These are phyloP conservation scores for Dianthus caryophyllus DNA, from an alignment of 148 eudicot genomes.

Conservation along the genomic window DNA sequence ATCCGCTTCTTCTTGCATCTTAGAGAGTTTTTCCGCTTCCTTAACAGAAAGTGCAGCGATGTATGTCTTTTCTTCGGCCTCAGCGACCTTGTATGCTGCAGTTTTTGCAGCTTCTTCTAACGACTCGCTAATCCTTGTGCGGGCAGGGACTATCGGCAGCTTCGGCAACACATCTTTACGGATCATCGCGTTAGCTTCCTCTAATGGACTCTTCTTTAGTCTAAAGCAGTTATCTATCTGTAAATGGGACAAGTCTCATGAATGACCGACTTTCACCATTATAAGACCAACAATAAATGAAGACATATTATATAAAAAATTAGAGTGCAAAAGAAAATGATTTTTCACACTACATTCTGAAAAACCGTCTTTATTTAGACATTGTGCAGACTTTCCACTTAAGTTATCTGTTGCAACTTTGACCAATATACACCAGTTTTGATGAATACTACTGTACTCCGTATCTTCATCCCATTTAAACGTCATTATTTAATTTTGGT, in stretches of 20 bases:
- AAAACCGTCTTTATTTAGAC: background rate
- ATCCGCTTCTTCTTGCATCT: constrained; percentile 64
- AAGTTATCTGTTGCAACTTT: too few species aligned
- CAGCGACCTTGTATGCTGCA: constrained; percentile 69
- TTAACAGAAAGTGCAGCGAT: constrained; percentile 61
- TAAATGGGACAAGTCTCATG: too few species aligned
- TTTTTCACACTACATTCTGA: too few species aligned
- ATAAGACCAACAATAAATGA: too few species aligned
- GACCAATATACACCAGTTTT: too few species aligned
- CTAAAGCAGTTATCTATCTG: constrained; percentile 62
- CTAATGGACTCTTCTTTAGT: constrained; percentile 27
- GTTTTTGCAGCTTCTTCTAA: constrained; percentile 48
- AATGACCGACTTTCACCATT: too few species aligned
- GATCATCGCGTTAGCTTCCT: constrained; percentile 25
- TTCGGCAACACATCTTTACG: constrained; percentile 37
- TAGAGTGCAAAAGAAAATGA: too few species aligned
- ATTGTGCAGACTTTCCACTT: too few species aligned
- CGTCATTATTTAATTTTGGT: background rate
- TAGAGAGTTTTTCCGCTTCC: constrained; percentile 62
- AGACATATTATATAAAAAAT: too few species aligned
- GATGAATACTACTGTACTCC: too few species aligned
- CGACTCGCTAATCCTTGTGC: constrained; percentile 37
- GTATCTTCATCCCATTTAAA: background rate
- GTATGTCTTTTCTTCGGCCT: constrained; percentile 61
- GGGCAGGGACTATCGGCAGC: constrained; percentile 24